phyloP scores from a whole-genome alignment of 2,329 filamentous ascomycete species.

The Lizonia empirigonia region DNA sequence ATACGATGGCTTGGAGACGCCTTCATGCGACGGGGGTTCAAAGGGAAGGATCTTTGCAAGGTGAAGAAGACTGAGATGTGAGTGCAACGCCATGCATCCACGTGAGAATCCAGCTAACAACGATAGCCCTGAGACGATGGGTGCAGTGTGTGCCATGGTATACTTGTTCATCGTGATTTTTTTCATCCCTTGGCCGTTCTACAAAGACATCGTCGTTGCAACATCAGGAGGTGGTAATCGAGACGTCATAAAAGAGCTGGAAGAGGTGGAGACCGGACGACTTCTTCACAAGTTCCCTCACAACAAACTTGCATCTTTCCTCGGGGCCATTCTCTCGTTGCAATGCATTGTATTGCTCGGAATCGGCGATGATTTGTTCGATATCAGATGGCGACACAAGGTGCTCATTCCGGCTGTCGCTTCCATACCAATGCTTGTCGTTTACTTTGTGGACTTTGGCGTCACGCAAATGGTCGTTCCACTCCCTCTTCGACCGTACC shows the following conservation, averaged over 20 bases:
- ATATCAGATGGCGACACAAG: constrained; percentile 98
- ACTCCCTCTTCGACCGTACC: constrained; percentile 78
- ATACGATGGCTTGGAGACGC: constrained; percentile 91
- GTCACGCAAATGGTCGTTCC: constrained; percentile 95
- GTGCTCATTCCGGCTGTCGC: constrained; percentile 96
- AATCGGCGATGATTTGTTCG: constrained; percentile 93
- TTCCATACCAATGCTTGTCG: constrained; percentile 88
- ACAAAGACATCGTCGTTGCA: constrained; percentile 95
- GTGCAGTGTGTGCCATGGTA: constrained; percentile 87
- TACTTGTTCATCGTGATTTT: constrained; percentile 87
- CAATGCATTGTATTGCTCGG: constrained; percentile 90
- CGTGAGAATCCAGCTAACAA: constrained; percentile 22
- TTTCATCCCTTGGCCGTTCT: constrained; percentile 97
- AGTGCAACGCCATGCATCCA: constrained; percentile 33
- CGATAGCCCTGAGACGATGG: constrained; percentile 87
- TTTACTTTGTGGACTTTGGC: constrained; percentile 98
- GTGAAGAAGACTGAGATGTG: constrained; percentile 74
- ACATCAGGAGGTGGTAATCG: constrained; percentile 93
- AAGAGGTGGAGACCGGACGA: constrained; percentile 78
- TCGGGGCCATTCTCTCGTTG: constrained; percentile 90
- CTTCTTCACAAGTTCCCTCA: constrained; percentile 92
- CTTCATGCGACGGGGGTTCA: constrained; percentile 86
- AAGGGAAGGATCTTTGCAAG: constrained; percentile 88
- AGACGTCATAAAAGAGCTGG: constrained; percentile 77
- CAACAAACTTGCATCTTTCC: constrained; percentile 93